Evolutionary conservation across 331 rosid species (phyloP), one percentile per base, ranked within the genome.

Genomic region (Erythrophleum ivorense): DNA sequence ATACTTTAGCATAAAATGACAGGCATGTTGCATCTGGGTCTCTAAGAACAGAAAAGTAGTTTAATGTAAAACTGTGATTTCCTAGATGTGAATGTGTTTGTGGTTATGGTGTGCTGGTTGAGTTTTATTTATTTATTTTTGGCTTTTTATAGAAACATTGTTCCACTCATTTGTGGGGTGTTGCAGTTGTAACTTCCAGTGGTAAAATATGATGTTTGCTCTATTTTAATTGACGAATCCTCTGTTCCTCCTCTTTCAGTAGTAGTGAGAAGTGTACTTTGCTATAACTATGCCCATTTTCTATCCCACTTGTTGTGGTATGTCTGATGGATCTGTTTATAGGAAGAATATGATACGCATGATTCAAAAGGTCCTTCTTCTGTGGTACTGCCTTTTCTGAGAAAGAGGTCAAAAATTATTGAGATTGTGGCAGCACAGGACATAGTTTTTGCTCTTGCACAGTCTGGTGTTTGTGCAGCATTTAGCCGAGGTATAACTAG

Each of bases 381-480:
- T 59, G 82, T 89, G 86, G 95, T 91, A 49, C 82, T 96, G 50
- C 97, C 98, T 8, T 96, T 96, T 80, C 75, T 96, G 86, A 89
- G 95, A 73, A 96, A 90, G 90, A 93, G 98, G 80, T 93, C 98
- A 3, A 96, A 94, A 84, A 94, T 92, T 52, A 94, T 96, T 53
- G 99, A 96, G 89, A 96, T 96, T 70, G 98, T 96, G 19, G 97
- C 99, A 43, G 97, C 99, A 14, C 93, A 89, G 45, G 97, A 96
- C 79, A 94, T 94, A 82, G 99, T 94, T 77, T 96, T 96, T 89
- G 99, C 99, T 80, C 97, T 96, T 15, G 98, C 98, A 3, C 99
- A 92, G 71, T 96, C 99, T 46, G 99, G 99, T 81, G 98, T 92
- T 86, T 96, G 99, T 85, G 98, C 99, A 66, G 97, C 99, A 55